Conservation (phyloP, 441 rosid species). For the Corymbia citriodora region DNA sequence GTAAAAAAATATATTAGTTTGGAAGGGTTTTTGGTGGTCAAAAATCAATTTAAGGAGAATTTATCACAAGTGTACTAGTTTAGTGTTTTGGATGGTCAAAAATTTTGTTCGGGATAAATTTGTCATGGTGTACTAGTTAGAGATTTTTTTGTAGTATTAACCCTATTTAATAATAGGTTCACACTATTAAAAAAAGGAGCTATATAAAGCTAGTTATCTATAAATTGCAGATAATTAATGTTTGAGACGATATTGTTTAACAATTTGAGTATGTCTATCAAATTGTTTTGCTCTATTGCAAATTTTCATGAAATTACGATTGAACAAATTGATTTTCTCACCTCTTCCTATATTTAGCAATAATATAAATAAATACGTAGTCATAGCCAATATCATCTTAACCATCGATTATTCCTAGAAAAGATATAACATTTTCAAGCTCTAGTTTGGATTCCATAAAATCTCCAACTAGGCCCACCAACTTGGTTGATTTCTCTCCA, state of each 20-base stretch:
- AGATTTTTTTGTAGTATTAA: no score
- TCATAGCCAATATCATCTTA: neutral
- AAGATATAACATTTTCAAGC: neutral
- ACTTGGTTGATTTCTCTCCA: neutral
- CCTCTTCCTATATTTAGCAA: neutral
- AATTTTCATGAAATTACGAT: neutral
- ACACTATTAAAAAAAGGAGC: no score
- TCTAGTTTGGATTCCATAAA: neutral
- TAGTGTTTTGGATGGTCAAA: no score
- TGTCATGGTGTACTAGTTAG: no score
- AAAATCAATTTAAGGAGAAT: no score
- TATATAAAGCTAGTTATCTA: neutral
- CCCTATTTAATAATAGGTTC: no score
- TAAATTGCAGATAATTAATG: neutral
- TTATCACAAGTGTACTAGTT: no score
- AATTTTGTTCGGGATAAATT: no score
- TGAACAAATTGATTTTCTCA: neutral
- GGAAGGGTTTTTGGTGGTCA: no score
- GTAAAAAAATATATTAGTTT: no score
- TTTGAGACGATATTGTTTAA: neutral
- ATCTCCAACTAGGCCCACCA: neutral
- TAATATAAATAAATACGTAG: neutral
- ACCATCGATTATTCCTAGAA: neutral
- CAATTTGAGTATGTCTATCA: neutral
- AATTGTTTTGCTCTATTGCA: rapidly evolving